Evolutionary conservation across 495 filamentous ascomycete species (phyloP).

Genomic region (Xylaria curta): DNA sequence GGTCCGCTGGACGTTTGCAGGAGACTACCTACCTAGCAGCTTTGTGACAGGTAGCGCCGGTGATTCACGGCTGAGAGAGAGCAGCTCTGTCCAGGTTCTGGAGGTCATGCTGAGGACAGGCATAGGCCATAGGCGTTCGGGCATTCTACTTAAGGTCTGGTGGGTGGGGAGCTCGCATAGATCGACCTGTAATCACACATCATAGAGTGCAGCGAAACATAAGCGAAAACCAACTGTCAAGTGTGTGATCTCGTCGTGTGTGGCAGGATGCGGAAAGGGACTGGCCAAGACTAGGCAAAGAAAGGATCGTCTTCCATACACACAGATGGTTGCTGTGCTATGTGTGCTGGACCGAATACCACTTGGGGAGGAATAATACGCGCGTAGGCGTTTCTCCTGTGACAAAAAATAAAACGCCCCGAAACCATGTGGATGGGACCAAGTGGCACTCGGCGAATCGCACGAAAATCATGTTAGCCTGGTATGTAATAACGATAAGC

Average conservation of each 20-base stretch:
- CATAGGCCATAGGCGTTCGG: not conserved
- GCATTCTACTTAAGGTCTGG: not conserved
- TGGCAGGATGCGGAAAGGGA: slow-evolving; percentile 11
- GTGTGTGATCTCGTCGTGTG: slow-evolving; percentile 13
- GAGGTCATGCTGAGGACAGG: slow-evolving; percentile 10
- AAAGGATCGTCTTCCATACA: slow-evolving; percentile 8
- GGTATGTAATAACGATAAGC: slow-evolving; percentile 13
- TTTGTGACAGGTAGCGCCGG: slow-evolving; percentile 8
- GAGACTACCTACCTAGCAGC: slow-evolving; percentile 8
- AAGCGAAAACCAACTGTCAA: not conserved
- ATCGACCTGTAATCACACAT: slow-evolving; percentile 24
- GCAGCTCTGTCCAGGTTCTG: not conserved
- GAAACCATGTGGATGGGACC: slow-evolving; percentile 26
- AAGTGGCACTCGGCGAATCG: slow-evolving; percentile 19
- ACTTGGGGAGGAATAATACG: not conserved
- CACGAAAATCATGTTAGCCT: slow-evolving; percentile 10
- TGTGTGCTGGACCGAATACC: slow-evolving; percentile 6
- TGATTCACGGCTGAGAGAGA: not conserved
- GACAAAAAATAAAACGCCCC: slow-evolving; percentile 9
- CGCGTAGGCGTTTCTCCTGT: slow-evolving; percentile 22
- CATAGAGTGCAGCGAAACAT: slow-evolving; percentile 9
- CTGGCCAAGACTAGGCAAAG: slow-evolving; percentile 15
- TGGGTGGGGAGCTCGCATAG: slow-evolving; percentile 25
- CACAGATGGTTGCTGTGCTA: not conserved
- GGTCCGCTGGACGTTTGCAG: slow-evolving; percentile 33